Evolutionary conservation across 164 flowering plant species (phyloP).

Genomic region (Tetracentron sinense): DNA sequence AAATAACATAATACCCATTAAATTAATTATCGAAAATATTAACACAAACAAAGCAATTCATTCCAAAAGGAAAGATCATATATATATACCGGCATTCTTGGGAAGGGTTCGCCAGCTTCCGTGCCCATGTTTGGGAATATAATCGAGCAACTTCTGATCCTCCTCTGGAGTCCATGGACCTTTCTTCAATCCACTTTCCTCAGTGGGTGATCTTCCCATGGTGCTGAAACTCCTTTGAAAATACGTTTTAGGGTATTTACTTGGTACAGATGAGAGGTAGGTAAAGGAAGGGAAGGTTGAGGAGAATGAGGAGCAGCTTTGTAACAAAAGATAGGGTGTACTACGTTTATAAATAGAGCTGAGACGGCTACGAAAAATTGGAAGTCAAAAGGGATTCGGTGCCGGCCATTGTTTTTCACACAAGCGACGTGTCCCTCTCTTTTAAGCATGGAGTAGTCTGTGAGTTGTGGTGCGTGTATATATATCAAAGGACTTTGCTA

Average conservation of each 20-base stretch:
- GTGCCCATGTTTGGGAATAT: conserved; percentile 68
- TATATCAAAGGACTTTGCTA: too few species aligned
- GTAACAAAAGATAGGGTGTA: too few species aligned
- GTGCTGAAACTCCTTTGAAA: neutral
- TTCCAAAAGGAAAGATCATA: neutral
- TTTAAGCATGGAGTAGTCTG: too few species aligned
- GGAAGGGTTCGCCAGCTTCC: conserved; percentile 96
- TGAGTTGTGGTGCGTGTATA: neutral
- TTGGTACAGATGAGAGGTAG: neutral
- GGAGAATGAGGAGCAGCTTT: neutral
- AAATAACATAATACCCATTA: too few species aligned
- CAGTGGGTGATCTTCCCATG: conserved; percentile 98
- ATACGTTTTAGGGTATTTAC: too few species aligned
- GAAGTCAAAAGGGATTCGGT: conserved; percentile 20
- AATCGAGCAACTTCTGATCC: conserved; percentile 79
- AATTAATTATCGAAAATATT: too few species aligned
- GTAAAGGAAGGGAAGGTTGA: neutral
- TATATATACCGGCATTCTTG: conserved; percentile 70
- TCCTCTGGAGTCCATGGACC: conserved; percentile 98
- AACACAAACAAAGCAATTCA: too few species aligned
- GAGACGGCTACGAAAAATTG: neutral
- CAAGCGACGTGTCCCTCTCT: conserved; percentile 33
- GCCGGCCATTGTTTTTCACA: conserved; percentile 32
- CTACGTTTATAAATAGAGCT: conserved; percentile 7
- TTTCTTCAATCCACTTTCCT: conserved; percentile 77